phyloP scores from a whole-genome alignment of 2,329 filamentous ascomycete genomes.

The Ascochyta lentis region DNA sequence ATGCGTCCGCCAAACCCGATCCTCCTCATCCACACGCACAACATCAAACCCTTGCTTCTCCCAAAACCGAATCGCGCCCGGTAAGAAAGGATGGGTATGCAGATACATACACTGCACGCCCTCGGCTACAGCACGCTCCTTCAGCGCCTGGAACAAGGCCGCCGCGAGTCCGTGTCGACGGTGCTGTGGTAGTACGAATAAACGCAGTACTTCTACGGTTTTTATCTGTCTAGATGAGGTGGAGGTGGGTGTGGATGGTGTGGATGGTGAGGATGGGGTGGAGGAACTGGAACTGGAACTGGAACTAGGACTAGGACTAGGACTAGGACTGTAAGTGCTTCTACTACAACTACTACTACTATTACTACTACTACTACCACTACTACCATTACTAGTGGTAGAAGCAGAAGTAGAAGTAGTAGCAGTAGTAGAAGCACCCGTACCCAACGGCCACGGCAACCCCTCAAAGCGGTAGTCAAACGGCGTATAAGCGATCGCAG shows the following conservation, averaged over 20 bases:
- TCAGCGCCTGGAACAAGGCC: constrained; percentile 11
- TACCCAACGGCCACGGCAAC: background rate
- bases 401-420: no score
- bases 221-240: background rate
- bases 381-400: no score
- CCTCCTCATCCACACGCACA: constrained; percentile 15
- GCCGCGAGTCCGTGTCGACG: constrained; percentile 20
- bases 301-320: no score
- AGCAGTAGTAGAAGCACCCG: background rate
- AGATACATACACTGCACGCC: constrained; percentile 22
- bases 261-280: no score
- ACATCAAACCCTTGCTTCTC: constrained; percentile 22
- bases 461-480: constrained; percentile 12
- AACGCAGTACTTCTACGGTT: constrained; percentile 21
- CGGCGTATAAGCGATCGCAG: constrained; percentile 3
- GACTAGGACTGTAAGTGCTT: no score
- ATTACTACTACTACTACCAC: no score
- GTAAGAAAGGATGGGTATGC: constrained; percentile 27
- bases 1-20: constrained; percentile 22
- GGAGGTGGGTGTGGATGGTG: background rate
- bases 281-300: no score
- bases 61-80: constrained; percentile 26
- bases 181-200: constrained; percentile 18
- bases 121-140: constrained; percentile 1
- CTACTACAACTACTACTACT: no score